Evolutionary conservation across 495 filamentous ascomycete species (phyloP).

Genomic region (Hypoxylon subgilvum): DNA sequence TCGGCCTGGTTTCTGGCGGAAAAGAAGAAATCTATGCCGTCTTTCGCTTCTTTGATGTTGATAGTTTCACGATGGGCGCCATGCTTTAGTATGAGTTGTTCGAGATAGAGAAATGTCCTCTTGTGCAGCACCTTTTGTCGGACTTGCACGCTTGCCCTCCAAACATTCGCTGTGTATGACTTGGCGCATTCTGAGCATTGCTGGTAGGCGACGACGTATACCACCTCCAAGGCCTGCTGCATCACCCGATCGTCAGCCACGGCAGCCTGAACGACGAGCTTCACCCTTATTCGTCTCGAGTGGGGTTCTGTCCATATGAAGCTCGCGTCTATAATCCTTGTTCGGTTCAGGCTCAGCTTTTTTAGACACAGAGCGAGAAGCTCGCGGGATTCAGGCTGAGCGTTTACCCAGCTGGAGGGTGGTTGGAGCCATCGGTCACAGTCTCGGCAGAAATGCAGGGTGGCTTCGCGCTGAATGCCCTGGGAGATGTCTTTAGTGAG

Average conservation of each 20-base stretch:
- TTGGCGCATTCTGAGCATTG: constrained; percentile 93
- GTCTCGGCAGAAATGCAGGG: constrained; percentile 82
- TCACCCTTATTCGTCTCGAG: constrained; percentile 84
- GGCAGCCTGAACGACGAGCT: constrained; percentile 83
- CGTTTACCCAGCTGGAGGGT: constrained; percentile 81
- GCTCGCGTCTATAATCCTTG: constrained; percentile 89
- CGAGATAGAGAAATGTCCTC: constrained; percentile 93
- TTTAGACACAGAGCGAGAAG: constrained; percentile 86
- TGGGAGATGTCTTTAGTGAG: constrained; percentile 91
- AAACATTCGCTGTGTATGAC: constrained; percentile 90
- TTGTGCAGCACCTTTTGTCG: constrained; percentile 98
- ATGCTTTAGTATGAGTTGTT: constrained; percentile 95
- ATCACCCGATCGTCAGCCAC: constrained; percentile 78
- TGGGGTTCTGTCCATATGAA: constrained; percentile 99
- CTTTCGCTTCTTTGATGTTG: constrained; percentile 93
- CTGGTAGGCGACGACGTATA: constrained; percentile 83
- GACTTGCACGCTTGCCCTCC: constrained; percentile 82
- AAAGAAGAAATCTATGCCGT: constrained; percentile 96
- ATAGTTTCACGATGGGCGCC: constrained; percentile 89
- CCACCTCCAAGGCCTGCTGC: constrained; percentile 93
- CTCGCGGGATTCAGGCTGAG: constrained; percentile 83
- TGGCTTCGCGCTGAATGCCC: constrained; percentile 85
- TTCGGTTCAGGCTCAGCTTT: constrained; percentile 81
- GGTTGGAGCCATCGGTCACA: constrained; percentile 95
- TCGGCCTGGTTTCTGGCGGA: constrained; percentile 87